These are phyloP conservation scores for Stromatinia cepivora DNA, from an alignment of 2,329 filamentous ascomycete species.

Conservation along the genomic window DNA sequence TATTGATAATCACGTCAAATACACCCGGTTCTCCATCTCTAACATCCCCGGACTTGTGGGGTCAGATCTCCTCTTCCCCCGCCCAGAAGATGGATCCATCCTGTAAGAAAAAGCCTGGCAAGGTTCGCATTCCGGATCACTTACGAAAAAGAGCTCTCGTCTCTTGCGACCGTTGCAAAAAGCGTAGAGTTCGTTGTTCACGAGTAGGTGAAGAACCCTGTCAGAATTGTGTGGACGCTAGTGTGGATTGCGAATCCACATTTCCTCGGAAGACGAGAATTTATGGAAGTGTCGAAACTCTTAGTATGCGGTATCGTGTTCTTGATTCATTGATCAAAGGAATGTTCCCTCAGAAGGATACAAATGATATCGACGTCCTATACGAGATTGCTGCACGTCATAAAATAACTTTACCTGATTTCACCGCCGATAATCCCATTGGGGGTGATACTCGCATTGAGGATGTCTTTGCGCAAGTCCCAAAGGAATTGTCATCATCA, in stretches of 20 bases:
- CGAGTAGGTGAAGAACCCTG: conserved; percentile 41
- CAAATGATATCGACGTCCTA: conserved; percentile 44
- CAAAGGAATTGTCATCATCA: conserved; percentile 27
- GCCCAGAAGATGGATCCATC: conserved; percentile 23
- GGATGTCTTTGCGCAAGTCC: conserved; percentile 35
- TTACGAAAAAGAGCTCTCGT: conserved; percentile 42
- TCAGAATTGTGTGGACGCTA: conserved; percentile 44
- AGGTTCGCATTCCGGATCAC: conserved; percentile 42
- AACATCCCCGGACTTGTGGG: neutral
- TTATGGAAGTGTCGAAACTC: conserved; percentile 49
- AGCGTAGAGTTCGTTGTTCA: conserved; percentile 42
- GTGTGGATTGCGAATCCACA: conserved; percentile 46
- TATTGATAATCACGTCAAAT: neutral
- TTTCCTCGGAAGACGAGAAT: conserved; percentile 48
- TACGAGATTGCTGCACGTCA: conserved; percentile 45
- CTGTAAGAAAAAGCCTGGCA: conserved; percentile 35
- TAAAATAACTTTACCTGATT: conserved; percentile 43
- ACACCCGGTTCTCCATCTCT: neutral
- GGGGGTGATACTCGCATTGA: conserved; percentile 32
- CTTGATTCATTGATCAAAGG: conserved; percentile 47
- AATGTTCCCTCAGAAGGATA: conserved; percentile 45
- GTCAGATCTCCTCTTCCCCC: neutral
- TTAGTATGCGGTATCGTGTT: conserved; percentile 47
- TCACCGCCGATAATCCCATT: conserved; percentile 32
- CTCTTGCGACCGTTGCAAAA: conserved; percentile 44